Percentiles rank a stretch among this genome's conserved stretches.
phyloP scores from a whole-genome alignment of 805 yeast genomes.

The Millerozyma acaciae region DNA sequence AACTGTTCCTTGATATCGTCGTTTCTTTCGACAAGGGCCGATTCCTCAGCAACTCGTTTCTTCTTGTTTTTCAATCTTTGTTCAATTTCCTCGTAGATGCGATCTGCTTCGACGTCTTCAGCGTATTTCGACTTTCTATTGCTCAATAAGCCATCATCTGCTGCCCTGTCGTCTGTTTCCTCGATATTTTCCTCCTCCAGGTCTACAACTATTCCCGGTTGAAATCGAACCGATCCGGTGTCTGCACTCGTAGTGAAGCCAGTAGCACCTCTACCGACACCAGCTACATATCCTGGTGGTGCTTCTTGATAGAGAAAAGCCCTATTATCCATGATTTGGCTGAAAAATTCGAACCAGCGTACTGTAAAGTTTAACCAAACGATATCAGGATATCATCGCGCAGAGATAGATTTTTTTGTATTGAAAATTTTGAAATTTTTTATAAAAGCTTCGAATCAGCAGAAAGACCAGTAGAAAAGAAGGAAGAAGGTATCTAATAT shows the following conservation, averaged over 20 bases:
- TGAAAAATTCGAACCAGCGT: too few relatives aligned
- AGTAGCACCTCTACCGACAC: slow-evolving; percentile 91
- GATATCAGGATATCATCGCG: too few relatives aligned
- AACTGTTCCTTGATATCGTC: slow-evolving; percentile 42
- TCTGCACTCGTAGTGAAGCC: slow-evolving; percentile 89
- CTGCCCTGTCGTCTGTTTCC: slow-evolving; percentile 22
- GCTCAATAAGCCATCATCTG: slow-evolving; percentile 34
- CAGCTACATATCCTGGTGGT: slow-evolving; percentile 88
- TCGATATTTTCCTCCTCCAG: slow-evolving; percentile 21
- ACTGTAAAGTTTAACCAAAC: too few relatives aligned
- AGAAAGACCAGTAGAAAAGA: too few relatives aligned
- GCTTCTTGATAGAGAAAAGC: slow-evolving; percentile 79
- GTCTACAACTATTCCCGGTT: slow-evolving; percentile 24
- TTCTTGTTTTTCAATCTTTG: slow-evolving; percentile 37
- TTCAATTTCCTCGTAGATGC: slow-evolving; percentile 65
- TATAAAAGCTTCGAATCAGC: too few relatives aligned
- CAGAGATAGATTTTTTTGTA: too few relatives aligned
- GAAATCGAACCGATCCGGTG: slow-evolving; percentile 45
- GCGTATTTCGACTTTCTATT: slow-evolving; percentile 23
- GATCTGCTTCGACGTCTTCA: slow-evolving; percentile 78
- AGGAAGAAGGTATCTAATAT: too few relatives aligned
- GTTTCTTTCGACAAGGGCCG: slow-evolving; percentile 10
- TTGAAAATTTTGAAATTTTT: too few relatives aligned
- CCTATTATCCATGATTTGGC: slow-evolving; percentile 43
- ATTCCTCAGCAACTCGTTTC: slow-evolving; percentile 11